Percentiles rank a stretch among this genome's conserved stretches.
Evolutionary conservation across 1,284 basidiomycete genomes (phyloP).

Genomic region (Neolentinus lepideus): DNA sequence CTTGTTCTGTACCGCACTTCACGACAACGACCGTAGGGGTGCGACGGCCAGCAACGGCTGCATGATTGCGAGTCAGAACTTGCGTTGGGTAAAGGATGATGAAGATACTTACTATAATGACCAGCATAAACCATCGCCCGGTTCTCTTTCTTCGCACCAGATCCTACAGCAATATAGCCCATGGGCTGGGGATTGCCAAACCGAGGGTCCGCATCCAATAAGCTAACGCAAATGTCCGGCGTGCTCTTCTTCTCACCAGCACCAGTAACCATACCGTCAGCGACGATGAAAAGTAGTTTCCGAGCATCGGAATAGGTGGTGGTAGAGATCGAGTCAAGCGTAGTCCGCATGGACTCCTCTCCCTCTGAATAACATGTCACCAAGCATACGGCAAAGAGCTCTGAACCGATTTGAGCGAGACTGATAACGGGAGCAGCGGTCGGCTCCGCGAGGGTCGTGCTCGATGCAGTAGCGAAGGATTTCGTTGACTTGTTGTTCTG

Average conservation of each 20-base stretch:
- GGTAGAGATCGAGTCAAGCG: slow-evolving; percentile 86
- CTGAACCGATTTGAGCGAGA: slow-evolving; percentile 84
- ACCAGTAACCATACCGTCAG: slow-evolving; percentile 99
- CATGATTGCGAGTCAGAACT: slow-evolving; percentile 6
- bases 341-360: slow-evolving; percentile 85
- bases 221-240: slow-evolving; percentile 91
- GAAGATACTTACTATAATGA: slow-evolving; percentile 78
- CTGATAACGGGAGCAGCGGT: slow-evolving; percentile 61
- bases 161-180: slow-evolving; percentile 89
- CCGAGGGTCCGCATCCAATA: slow-evolving; percentile 90
- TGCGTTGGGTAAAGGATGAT: slow-evolving; percentile 3
- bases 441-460: slow-evolving; percentile 41
- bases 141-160: slow-evolving; percentile 87
- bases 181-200: slow-evolving; percentile 97
- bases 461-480: slow-evolving; percentile 40
- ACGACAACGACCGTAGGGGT: slow-evolving; percentile 96
- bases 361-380: slow-evolving; percentile 99
- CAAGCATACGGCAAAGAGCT: slow-evolving; percentile 91
- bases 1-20: slow-evolving; percentile 90
- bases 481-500: slow-evolving; percentile 33
- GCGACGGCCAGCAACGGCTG: slow-evolving; percentile 76
- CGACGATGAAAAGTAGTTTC: slow-evolving; percentile 92
- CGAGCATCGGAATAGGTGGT: slow-evolving; percentile 90
- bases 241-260: slow-evolving; percentile 92
- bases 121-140: slow-evolving; percentile 98